Base-by-base conservation (phyloP, 2,329 filamentous ascomycete genomes). In the Sphaerostilbella broomeana region DNA sequence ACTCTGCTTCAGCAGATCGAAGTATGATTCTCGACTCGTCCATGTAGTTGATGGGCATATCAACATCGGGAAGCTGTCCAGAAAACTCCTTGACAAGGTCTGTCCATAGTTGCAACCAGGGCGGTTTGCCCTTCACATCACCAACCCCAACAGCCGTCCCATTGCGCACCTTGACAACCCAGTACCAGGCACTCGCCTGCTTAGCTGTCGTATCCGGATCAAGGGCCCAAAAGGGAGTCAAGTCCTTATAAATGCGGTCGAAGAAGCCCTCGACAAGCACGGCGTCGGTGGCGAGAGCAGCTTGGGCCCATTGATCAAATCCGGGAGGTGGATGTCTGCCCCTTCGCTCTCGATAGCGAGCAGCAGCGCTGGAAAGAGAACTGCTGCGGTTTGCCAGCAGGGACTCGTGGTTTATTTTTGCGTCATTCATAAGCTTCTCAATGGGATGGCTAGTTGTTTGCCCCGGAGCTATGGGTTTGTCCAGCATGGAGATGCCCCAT, bases 31-130 rank as follows among this genome's bases (percentile, higher is more conserved):
- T 67, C 19, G 78, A 70, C 53, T 83, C 76, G 53, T 82, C 78
- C 59, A 79, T 68, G 37, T 70, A 66, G 52, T 83, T 82, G 61
- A 82, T 75, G 9, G 77, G 72, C 63, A 82, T 79, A 53, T 82
- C 77, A 54, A 83, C 72, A 45, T 83, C 77, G 4, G 78, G 79
- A 16, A 83, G 54, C 35, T 69, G 61, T 11, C 66, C 53, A 18
- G 72, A 68, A 24, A 79, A 73, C 41, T 72, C 70, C 3, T 53
- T 48, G 16, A 80, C 67, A 10, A 77, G 60, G 4, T 57, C 52
- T 2, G 67, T 65, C 71, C 71, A 75, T 16, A 65, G 57, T 50
- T 68, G 52, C 29, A 72, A 49, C 65, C 68, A 72, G 4, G 62
- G 57, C 17, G 70, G 68, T 21, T 56, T 61, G 19, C 55, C 58